These are phyloP conservation scores for Zalerion maritima DNA, from an alignment of 495 filamentous ascomycete species.

Conservation along the genomic window DNA sequence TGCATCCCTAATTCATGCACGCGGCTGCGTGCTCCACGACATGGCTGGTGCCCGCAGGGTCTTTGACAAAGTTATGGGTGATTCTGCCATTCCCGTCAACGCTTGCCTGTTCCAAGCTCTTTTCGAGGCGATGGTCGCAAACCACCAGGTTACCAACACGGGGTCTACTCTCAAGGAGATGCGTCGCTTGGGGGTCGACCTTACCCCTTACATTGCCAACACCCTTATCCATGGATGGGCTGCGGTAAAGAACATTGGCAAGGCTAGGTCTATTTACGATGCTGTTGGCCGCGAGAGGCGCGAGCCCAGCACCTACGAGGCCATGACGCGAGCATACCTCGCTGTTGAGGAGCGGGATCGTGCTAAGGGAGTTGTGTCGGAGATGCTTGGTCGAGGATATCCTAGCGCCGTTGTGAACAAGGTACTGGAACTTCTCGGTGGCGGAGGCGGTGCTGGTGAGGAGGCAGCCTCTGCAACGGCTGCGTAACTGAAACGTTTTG, in stretches of 20 bases:
- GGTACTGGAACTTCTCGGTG: constrained; percentile 76
- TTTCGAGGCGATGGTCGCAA: constrained; percentile 92
- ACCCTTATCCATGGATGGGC: constrained; percentile 99
- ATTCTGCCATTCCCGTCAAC: constrained; percentile 48
- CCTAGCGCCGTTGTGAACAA: constrained; percentile 82
- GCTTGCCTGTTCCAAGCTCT: constrained; percentile 90
- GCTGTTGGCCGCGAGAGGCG: constrained; percentile 57
- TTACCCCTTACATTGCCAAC: constrained; percentile 97
- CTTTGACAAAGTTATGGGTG: constrained; percentile 65
- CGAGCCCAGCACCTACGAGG: constrained; percentile 98
- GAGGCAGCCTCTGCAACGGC: constrained; percentile 5
- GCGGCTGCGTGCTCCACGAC: constrained; percentile 88
- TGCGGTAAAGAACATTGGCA: constrained; percentile 60
- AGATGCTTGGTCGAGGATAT: constrained; percentile 85
- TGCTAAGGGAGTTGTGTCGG: constrained; percentile 65
- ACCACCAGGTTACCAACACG: constrained; percentile 66
- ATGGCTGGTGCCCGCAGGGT: constrained; percentile 65
- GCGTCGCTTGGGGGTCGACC: constrained; percentile 52
- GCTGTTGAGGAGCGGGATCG: constrained; percentile 60
- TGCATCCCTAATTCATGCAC: constrained; percentile 86
- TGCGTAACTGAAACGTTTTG: too few species aligned
- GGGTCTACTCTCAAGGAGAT: constrained; percentile 61
- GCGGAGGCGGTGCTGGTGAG: constrained; percentile 25
- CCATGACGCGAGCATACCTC: constrained; percentile 91
- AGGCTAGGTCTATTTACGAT: constrained; percentile 66